These are phyloP conservation scores for Apiotrichum laibachii DNA, from an alignment of 1,284 basidiomycete species.

Conservation along the genomic window DNA sequence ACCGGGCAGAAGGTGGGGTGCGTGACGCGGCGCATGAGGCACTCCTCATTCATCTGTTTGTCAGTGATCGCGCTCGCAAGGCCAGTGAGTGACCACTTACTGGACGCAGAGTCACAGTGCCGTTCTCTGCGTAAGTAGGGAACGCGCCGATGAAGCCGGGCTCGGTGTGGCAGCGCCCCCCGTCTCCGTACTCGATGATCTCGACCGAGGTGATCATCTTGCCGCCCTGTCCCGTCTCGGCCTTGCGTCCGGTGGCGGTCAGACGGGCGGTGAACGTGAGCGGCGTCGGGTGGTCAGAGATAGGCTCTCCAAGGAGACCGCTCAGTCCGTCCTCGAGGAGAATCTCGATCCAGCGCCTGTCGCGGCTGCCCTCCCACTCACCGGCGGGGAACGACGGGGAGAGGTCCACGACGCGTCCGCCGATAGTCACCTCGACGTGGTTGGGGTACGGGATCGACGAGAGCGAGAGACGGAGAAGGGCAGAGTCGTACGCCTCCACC, in stretches of 20 bases:
- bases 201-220: conserved; percentile 67
- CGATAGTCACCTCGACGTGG: conserved; percentile 63
- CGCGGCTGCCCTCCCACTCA: conserved; percentile 37
- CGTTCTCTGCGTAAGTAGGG: conserved; percentile 60
- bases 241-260: conserved; percentile 56
- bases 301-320: neutral
- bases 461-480: conserved; percentile 66
- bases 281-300: neutral
- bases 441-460: conserved; percentile 64
- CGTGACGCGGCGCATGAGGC: conserved; percentile 73
- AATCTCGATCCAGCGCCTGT: conserved; percentile 49
- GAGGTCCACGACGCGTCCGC: conserved; percentile 52
- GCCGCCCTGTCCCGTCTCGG: conserved; percentile 58
- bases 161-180: conserved; percentile 61
- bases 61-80: neutral
- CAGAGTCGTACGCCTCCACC: neutral
- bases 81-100: conserved; percentile 19
- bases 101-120: conserved; percentile 40
- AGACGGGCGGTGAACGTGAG: conserved; percentile 60
- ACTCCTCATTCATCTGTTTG: conserved; percentile 67
- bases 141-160: conserved; percentile 67
- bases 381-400: conserved; percentile 21
- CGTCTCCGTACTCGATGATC: conserved; percentile 69
- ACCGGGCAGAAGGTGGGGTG: conserved; percentile 63
- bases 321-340: conserved; percentile 23